Evolutionary conservation across 164 flowering plant species (phyloP), one percentile per base, ranked within the genome.

Genomic region (Dillenia turbinata): DNA sequence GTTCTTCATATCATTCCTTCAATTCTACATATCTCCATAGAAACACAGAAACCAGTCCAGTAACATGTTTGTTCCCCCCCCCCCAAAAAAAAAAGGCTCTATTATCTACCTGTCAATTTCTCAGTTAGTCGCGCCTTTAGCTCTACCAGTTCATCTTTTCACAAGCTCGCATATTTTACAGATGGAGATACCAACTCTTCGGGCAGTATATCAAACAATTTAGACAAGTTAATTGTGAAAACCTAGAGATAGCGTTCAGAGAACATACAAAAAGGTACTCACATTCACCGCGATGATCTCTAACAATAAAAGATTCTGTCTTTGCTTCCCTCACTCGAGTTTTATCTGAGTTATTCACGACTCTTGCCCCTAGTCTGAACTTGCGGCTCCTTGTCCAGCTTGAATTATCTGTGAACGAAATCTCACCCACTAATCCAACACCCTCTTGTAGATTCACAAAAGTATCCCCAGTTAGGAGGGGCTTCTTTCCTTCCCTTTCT

Each of bases 261-360:
- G 55, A 19, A 52, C 12, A 17, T 12, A 12, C 5, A 63, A 33
- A 15, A 24, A 46, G 12, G 47, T 54, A 78, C 93, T 81, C 57
- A 85, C 93, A 78, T 83, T 85, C 85, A 56, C 82, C 83, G 19
- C 93, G 81, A 60, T 79, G 85, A 73, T 87, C 92, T 63, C 81
- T 80, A 48, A 85, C 90, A 52, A 76, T 63, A 64, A 87, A 87
- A 2, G 88, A 74, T 61, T 81, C 90, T 22, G 93, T 77, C 79
- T 64, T 83, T 64, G 88, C 90, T 77, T 87, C 93, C 64, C 61
- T 75, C 17, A 85, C 52, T 60, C 76, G 64, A 49, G 53, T 59
- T 43, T 77, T 80, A 49, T 75, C 75, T 49, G n/a, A 71, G 54
- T 59, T 62, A 55, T 44, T 84, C 26, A 74, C 66, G 60, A 80